Base-by-base conservation (phyloP, 768 basidiomycete genomes). In the Russula earlei region DNA sequence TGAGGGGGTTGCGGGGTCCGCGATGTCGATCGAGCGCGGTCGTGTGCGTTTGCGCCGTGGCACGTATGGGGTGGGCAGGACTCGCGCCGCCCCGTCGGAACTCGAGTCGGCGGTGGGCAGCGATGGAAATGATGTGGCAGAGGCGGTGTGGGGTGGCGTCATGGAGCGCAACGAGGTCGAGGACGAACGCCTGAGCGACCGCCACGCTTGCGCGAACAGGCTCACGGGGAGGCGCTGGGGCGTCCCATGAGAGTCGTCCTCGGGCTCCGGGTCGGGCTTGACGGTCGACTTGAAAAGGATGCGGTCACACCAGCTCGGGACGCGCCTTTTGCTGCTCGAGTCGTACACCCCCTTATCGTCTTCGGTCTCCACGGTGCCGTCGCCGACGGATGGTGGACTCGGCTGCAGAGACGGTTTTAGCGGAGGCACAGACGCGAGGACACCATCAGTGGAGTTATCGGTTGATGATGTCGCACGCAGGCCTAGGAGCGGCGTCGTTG, bases 231-330 rank as follows among this genome's bases (percentile, higher is more conserved):
- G 33, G 50, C 66, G 68, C 65, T 74, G 67, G 36, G 72, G 55
- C 7, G 50, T 27, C 65, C 42, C 65, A 48, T 49, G 64, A 43
- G 70, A 69, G 10, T 75, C 72, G 15, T 70, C 71, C 34, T 74
- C 75, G 9, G 70, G 67, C 24, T 75, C 71, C 1, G 71, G 68
- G 12, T 75, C 75, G 15, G 76, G 77, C 29, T 71, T 65, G 24
- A 86, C 74, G 0, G 84, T 89, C 5, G 85, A 77, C 68, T 89
- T 91, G 82, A 83, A 91, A 5, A 91, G 69, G 43, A 91, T 87
- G 19, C 89, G 81, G 66, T 91, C 89, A 64, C 89, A 91, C 89
- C 89, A 91, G 67, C 87, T 88, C 5, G 89, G 89, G 24, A 91
- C 89, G 19, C 89, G 82, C 63, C 81, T 79, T 68, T 91, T 91